Evolutionary conservation across 2,329 filamentous ascomycete genomes (phyloP), one percentile per base, ranked within the genome.

Genomic region (Geosmithia morbida): DNA sequence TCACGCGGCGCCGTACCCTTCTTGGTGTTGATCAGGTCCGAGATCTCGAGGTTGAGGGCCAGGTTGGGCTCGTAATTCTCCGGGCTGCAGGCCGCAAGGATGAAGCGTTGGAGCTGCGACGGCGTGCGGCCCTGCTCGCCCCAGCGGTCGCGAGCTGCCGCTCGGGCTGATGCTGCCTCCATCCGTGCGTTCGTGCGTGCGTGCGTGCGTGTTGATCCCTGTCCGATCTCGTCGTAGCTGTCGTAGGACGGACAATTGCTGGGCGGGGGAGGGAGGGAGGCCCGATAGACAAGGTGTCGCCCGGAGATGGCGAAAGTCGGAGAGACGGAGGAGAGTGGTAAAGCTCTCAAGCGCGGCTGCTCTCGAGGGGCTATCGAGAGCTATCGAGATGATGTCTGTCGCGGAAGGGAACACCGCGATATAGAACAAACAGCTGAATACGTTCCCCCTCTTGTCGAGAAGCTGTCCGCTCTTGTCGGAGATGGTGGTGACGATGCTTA

Each of bases 11-110:
- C 83, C 65, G 84, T 87, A 60, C 90, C 90, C 70, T 97, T 97
- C 72, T 97, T 98, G 59, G 83, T 83, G 67, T 98, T 98, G 72
- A 98, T 86, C 58, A 97, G 70, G 69, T 98, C 92, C 58, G 88
- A 75, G 59, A 98, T 94, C 74, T 98, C 92, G 62, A 98, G 85
- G 61, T 92, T 94, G 53, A 98, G 72, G 49, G 89, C 92, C 48
- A 98, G 83, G 62, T 98, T 97, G 52, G 92, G 90, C 71, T 98
- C 92, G 71, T 88, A 96, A 70, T 97, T 96, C 64, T 94, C 86
- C 46, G 92, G 87, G 59, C 92, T 94, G 71, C 92, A 97, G 54
- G 92, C 90, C 68, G 89, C 89, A 63, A 92, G 81, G 65, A 98
- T 94, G 66, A 89, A 96, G 66, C 92, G 85, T 70, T 94, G 89